These are phyloP conservation scores for Blastocystis sp. DNA, from an alignment of 352 stramenopile species.

Conservation along the genomic window DNA sequence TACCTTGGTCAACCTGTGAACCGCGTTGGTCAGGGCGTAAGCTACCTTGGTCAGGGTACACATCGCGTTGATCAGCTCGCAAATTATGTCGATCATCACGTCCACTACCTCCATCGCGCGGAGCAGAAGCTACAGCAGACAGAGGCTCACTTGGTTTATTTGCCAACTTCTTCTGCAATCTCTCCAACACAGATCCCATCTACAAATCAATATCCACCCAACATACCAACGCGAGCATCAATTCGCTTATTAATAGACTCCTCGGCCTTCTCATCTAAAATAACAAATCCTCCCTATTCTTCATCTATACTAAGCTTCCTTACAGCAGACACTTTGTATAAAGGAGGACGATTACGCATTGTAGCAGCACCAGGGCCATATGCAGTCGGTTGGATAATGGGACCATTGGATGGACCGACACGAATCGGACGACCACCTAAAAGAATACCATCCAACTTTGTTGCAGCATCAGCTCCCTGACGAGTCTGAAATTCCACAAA, in stretches of 20 bases:
- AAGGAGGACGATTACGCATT: conserved; percentile 51
- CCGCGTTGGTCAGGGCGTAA: background rate
- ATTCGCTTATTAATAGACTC: conserved; percentile 55
- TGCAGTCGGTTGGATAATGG: conserved; percentile 67
- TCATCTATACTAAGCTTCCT: background rate
- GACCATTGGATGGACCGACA: conserved; percentile 61
- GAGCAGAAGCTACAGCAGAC: background rate
- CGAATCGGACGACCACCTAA: conserved; percentile 58
- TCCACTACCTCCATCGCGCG: background rate
- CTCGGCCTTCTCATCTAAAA: conserved; percentile 49
- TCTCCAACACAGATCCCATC: conserved; percentile 5
- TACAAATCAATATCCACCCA: background rate
- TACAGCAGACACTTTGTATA: conserved; percentile 58
- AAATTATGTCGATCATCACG: background rate
- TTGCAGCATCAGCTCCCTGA: conserved; percentile 15
- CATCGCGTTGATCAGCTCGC: background rate
- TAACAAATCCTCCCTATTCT: conserved; percentile 53
- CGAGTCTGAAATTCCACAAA: conserved; percentile 66
- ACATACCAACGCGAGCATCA: background rate
- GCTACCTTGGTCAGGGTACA: background rate
- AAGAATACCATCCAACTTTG: conserved; percentile 36
- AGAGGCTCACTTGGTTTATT: background rate
- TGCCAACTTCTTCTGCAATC: conserved; percentile 43
- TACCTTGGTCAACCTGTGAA: background rate
- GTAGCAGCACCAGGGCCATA: conserved; percentile 58